phyloP scores from a whole-genome alignment of 1,284 basidiomycete genomes.

The Moesziomyces antarcticus region DNA sequence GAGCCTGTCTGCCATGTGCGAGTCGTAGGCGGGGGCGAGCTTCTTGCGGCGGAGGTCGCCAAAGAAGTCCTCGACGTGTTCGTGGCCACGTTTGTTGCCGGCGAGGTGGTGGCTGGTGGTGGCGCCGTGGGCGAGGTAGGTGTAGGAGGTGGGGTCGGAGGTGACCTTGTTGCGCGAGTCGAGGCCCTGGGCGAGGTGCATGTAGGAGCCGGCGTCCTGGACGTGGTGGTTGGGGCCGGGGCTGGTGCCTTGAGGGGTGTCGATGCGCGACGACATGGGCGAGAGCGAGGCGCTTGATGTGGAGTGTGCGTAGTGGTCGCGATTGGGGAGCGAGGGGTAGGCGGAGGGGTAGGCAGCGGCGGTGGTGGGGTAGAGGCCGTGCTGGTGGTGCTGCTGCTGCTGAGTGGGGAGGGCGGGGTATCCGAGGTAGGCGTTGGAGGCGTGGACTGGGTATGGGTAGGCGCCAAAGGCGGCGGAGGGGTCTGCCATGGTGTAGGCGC shows the following conservation, averaged over 20 bases:
- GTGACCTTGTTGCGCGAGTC: slow-evolving; percentile 42
- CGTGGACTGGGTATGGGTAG: slow-evolving; percentile 35
- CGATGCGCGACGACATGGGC: slow-evolving; percentile 56
- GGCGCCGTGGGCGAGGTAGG: slow-evolving; percentile 54
- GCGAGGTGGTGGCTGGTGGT: slow-evolving; percentile 44
- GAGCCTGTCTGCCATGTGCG: slow-evolving; percentile 62
- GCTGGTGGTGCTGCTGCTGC: slow-evolving; percentile 13
- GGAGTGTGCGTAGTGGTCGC: slow-evolving; percentile 54
- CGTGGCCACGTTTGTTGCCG: slow-evolving; percentile 56
- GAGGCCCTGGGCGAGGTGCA: slow-evolving; percentile 33
- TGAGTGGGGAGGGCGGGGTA: slow-evolving; percentile 37
- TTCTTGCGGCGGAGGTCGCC: slow-evolving; percentile 59
- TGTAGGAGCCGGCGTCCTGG: slow-evolving; percentile 44
- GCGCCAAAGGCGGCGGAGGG: slow-evolving; percentile 29
- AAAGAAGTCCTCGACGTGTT: slow-evolving; percentile 60
- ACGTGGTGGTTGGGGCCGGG: slow-evolving; percentile 26
- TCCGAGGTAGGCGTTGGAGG: slow-evolving; percentile 24
- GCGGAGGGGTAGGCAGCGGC: slow-evolving; percentile 24
- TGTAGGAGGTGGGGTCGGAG: slow-evolving; percentile 59
- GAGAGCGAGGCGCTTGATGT: slow-evolving; percentile 58
- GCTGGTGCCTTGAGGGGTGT: slow-evolving; percentile 52
- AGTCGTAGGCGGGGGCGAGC: slow-evolving; percentile 62
- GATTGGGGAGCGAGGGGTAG: slow-evolving; percentile 23
- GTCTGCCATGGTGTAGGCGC: slow-evolving; percentile 44
- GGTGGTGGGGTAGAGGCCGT: slow-evolving; percentile 30